Evolutionary conservation across 371 early-diverging fungal genomes (phyloP).

Genomic region (Mortierella sp.): DNA sequence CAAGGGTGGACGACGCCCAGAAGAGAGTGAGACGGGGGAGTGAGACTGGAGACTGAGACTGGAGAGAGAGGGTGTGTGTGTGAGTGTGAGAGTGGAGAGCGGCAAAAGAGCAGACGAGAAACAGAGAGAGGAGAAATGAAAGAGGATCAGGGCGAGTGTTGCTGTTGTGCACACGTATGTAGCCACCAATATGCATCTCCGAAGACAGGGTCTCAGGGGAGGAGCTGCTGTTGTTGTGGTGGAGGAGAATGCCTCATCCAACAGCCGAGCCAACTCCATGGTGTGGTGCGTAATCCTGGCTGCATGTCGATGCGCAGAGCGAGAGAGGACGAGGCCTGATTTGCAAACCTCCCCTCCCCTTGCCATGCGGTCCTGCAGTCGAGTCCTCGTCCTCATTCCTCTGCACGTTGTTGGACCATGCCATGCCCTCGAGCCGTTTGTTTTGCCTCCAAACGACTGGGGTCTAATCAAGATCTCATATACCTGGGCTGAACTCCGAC

Average conservation of each 20-base stretch:
- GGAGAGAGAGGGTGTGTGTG: background rate
- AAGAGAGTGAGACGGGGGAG: background rate
- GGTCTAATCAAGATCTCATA: too few species aligned
- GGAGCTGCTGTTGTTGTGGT: too few species aligned
- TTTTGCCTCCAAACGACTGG: too few species aligned
- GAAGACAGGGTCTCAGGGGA: constrained; percentile 24
- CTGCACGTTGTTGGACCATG: too few species aligned
- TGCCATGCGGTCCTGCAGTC: too few species aligned
- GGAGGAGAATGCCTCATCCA: constrained; percentile 2
- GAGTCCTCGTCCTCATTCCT: too few species aligned
- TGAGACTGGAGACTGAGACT: background rate
- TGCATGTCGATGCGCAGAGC: too few species aligned
- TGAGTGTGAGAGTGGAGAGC: background rate
- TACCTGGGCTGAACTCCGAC: too few species aligned
- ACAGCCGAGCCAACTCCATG: constrained; percentile 12
- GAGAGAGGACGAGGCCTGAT: too few species aligned
- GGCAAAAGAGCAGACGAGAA: background rate
- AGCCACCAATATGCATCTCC: background rate
- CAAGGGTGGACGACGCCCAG: background rate
- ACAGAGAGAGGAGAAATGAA: background rate
- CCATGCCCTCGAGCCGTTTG: too few species aligned
- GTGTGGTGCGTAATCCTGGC: constrained; percentile 10
- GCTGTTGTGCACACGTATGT: background rate
- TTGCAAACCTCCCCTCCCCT: too few species aligned
- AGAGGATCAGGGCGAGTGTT: too few species aligned